Base-by-base conservation (phyloP, 1,139 yeast genomes). In the Blastobotrys illinoisensis region DNA sequence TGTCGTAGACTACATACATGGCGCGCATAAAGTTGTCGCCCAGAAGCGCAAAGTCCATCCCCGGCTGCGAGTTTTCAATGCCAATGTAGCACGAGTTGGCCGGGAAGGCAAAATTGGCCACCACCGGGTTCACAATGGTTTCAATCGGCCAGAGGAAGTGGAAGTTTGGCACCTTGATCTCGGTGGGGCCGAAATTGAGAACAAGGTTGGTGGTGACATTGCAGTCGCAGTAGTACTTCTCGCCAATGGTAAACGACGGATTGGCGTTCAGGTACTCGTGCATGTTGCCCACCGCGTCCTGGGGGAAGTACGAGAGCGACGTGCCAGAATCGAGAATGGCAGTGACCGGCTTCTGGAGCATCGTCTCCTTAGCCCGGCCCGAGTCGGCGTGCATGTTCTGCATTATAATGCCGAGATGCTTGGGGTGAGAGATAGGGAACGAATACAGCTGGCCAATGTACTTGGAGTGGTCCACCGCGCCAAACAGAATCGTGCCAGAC, bases 251-350 rank as follows among this genome's bases (percentile, higher is more conserved):
- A 55, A 69, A 70, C 23, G 73, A 69, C 1, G 74, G 72, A 54
- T 70, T 70, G 47, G 74, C 71, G 56, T 70, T 70, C 32, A 71
- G 55, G 4, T 70, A 68, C 5, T 55, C 59, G 51, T 67, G 67
- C 48, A 71, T 52, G 24, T 60, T 55, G 20, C 58, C 62, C 13
- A 80, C 68, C 23, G 79, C 62, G n/a, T 60, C 64, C 1, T 62
- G 51, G 19, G 88, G 86, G 1, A 83, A 67, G 59, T 77, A 78
- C 4, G 85, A 75, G 50, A 81, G 68, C 1, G 90, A 81, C 7
- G 90, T 79, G 48, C 93, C 93, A 1, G 88, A 79, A 68, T 86
- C 93, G 46, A 86, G 69, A 48, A 82, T 67, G 2, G 83, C 86
- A 1, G 80, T 72, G 47, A 58, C 50, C 63, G 69, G 60, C 50